These are phyloP conservation scores for Leccinum fallax DNA, from an alignment of 1,284 basidiomycete genomes.

Conservation along the genomic window DNA sequence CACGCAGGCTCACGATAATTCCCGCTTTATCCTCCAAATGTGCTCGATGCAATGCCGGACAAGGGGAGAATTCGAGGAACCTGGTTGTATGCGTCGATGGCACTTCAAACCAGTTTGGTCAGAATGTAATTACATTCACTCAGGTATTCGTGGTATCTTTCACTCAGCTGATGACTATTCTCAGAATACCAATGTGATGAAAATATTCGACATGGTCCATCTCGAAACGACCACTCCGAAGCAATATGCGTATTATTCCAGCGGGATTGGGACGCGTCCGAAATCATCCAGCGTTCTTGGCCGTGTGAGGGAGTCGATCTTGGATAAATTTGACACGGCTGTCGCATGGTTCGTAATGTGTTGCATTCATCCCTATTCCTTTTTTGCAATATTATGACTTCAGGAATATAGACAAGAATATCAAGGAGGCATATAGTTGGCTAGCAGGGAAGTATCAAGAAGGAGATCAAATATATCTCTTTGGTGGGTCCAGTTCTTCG, in stretches of 20 bases:
- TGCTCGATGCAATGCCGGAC: conserved; percentile 14
- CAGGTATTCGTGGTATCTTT: background rate
- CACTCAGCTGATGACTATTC: background rate
- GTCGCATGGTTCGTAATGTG: conserved; percentile 27
- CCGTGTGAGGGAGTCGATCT: conserved; percentile 19
- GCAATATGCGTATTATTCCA: conserved; percentile 40
- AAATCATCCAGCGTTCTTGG: conserved; percentile 22
- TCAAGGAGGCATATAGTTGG: conserved; percentile 41
- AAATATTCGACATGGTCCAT: conserved; percentile 34
- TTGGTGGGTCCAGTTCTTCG: conserved; percentile 33
- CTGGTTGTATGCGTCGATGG: conserved; percentile 31
- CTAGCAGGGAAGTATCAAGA: conserved; percentile 38
- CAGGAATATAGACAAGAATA: conserved; percentile 31
- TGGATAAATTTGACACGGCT: conserved; percentile 31
- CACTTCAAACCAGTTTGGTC: conserved; percentile 1
- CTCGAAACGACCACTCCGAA: conserved; percentile 15
- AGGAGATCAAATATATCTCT: conserved; percentile 46
- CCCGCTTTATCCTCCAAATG: conserved; percentile 13
- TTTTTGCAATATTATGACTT: background rate
- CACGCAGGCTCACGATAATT: background rate
- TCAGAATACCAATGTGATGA: conserved; percentile 31
- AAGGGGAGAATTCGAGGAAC: conserved; percentile 20
- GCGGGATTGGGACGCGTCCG: conserved; percentile 41
- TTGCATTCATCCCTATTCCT: background rate
- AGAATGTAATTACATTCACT: conserved; percentile 30